A percentile compares a stretch with the other conserved stretches of the same genome.
These are phyloP conservation scores for Ambrosiella cleistominuta DNA, from an alignment of 2,329 filamentous ascomycete species.

Conservation along the genomic window DNA sequence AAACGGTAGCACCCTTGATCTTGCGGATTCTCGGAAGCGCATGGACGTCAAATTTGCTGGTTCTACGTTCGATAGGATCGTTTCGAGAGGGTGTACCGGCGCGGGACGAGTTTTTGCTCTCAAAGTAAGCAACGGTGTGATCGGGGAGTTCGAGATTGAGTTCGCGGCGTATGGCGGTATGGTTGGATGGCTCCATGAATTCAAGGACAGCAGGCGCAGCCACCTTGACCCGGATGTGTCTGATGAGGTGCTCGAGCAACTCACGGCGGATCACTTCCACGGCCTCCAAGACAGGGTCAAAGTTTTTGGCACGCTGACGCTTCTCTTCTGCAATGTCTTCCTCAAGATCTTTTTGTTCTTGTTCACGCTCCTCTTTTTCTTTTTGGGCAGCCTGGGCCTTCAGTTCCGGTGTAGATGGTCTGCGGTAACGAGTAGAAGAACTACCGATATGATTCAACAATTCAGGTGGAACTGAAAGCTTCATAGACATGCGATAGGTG, in stretches of 20 bases:
- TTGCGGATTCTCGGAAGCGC: constrained; percentile 62
- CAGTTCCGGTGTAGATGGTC: constrained; percentile 10
- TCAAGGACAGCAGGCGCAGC: constrained; percentile 65
- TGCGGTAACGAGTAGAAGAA: constrained; percentile 7
- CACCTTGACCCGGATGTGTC: constrained; percentile 75
- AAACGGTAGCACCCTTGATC: constrained; percentile 26
- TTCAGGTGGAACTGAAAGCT: constrained; percentile 34
- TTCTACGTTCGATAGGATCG: constrained; percentile 43
- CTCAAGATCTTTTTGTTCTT: constrained; percentile 53
- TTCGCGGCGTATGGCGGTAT: constrained; percentile 60
- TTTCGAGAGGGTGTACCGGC: constrained; percentile 44
- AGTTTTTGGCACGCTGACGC: constrained; percentile 64
- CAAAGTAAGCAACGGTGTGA: constrained; percentile 17
- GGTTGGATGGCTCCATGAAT: constrained; percentile 66
- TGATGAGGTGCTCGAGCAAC: constrained; percentile 69
- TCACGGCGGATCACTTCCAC: constrained; percentile 62
- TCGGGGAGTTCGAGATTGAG: constrained; percentile 49
- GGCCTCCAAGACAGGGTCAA: constrained; percentile 80
- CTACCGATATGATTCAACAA: constrained; percentile 11
- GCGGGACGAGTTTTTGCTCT: constrained; percentile 38
- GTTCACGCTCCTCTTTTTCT: constrained; percentile 48
- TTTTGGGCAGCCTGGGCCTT: constrained; percentile 24
- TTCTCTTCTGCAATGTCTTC: constrained; percentile 81
- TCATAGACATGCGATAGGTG: constrained; percentile 83
- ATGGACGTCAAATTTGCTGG: constrained; percentile 35